Base-by-base conservation (phyloP, 768 basidiomycete species). In the Tephrocybe sp. region DNA sequence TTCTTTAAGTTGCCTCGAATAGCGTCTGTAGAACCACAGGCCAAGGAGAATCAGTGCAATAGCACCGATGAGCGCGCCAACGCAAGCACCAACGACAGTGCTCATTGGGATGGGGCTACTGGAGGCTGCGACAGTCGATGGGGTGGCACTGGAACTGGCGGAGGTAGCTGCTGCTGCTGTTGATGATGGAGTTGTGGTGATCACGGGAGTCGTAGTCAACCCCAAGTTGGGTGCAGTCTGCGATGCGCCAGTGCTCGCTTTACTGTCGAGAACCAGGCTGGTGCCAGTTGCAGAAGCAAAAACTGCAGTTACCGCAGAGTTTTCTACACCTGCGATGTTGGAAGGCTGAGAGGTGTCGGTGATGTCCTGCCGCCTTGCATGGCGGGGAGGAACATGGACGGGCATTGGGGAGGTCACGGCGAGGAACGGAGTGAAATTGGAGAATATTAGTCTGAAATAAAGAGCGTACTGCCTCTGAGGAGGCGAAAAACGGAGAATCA, bases 61-160 rank as follows among this genome's bases (percentile, higher is more conserved):
- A 26, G 76, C 71, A 39, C 83, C 78, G 34, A 77, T 76, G 58
- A 87, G 75, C 20, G 83, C 80, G 4, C 77, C 85, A 1, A 85
- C 68, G 55, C 86, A 88, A 17, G 76, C 75, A 4, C 77, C 86
- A 31, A 89, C 70, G 31, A 86, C 84, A 5, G 82, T 78, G 51
- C 75, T 71, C 51, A 78, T 57, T 4, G 78, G 61, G 13, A 81
- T 77, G 4, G 65, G 51, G 16, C 65, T 65, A 34, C 59, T 54
- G 14, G 63, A 49, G 41, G 57, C 50, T 22, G 68, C 62, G 31
- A 66, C 58, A 1, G 55, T 57, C 10, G 62, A 47, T 2, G 54
- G 23, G 13, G 64, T 31, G 9, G 51, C 30, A 16, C 52, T 32
- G 12, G 61, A 51, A 4, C 66, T 23, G 22, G 53, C 26, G n/a